Conservation (phyloP, 495 filamentous ascomycete species). For the Penicillium herquei region DNA sequence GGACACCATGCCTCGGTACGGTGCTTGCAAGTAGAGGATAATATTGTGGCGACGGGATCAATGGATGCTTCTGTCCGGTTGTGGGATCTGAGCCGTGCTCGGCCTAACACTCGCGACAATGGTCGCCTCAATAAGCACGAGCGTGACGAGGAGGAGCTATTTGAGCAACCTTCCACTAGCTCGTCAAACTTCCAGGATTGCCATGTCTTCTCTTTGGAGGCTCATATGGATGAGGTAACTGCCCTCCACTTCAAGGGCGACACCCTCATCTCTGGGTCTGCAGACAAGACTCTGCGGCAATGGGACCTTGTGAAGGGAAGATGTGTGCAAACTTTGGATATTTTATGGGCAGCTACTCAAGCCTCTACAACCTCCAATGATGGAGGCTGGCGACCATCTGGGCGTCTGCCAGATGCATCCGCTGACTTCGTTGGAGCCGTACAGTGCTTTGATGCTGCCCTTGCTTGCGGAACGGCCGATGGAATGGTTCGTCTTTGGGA, state of each 20-base stretch:
- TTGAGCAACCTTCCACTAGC: slow-evolving; percentile 56
- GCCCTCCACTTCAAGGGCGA: slow-evolving; percentile 86
- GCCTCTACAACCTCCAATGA: slow-evolving; percentile 67
- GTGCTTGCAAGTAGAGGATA: slow-evolving; percentile 91
- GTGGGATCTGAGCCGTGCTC: slow-evolving; percentile 82
- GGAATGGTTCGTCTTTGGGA: slow-evolving; percentile 98
- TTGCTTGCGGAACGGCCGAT: slow-evolving; percentile 97
- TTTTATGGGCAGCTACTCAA: slow-evolving; percentile 98
- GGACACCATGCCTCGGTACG: slow-evolving; percentile 94
- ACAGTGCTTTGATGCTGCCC: slow-evolving; percentile 94
- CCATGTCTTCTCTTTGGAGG: slow-evolving; percentile 77
- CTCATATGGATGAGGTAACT: slow-evolving; percentile 92
- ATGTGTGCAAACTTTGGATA: slow-evolving; percentile 95
- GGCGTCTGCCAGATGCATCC: slow-evolving; percentile 60
- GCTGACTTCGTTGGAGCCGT: slow-evolving; percentile 94
- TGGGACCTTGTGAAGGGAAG: slow-evolving; percentile 96
- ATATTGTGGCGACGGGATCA: slow-evolving; percentile 90
- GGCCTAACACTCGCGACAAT: slow-evolving; percentile 54
- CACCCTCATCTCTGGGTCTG: slow-evolving; percentile 89
- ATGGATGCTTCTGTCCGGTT: slow-evolving; percentile 94
- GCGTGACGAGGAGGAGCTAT: slow-evolving; percentile 60
- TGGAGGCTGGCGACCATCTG: slow-evolving; percentile 55
- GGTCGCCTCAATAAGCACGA: slow-evolving; percentile 62
- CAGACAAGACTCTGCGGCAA: slow-evolving; percentile 94
- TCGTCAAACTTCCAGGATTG: slow-evolving; percentile 81